Base-by-base conservation (phyloP, 2,329 filamentous ascomycete species). In the Botrytis pseudocinerea region DNA sequence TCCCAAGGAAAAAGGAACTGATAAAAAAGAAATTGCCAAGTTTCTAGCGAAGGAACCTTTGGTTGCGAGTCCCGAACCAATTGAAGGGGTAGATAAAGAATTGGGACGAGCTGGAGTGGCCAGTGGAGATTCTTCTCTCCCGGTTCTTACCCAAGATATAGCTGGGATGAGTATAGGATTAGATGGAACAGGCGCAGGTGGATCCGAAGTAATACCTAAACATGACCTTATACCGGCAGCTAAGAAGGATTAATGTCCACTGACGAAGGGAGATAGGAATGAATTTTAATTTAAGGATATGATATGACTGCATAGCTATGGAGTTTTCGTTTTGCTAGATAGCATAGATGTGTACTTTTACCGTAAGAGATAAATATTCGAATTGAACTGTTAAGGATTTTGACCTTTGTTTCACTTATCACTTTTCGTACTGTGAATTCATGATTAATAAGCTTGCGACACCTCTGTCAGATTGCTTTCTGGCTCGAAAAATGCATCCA, bases 261-360 rank as follows among this genome's bases (percentile, higher is more conserved):
- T 57, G 64, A 57, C 25, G n/a, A 54, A 20, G 38, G 54, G 0
- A 20, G 16, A 28, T 28, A 10, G 25, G 35, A n/a, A 40, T 25
- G n/a, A 40, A 18, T 32, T 35, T 9, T 40, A 42, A 22, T 35
- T 16, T 40, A 5, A 12, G 46, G 9, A 40, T 57, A 57, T 32
- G n/a, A 57, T 57, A 40, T 54, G 9, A 40, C 8, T 68, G 64
- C 64, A 68, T 68, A 68, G 64, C 46, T 38, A 51, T n/a, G 64
- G 46, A 68, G 64, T 68, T 20, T 54, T 68, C n/a, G 4, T 40
- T 28, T 28, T 16, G 48, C 25, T 28, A 54, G 64, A 57, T 25
- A 16, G 64, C 35, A 54, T 57, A 25, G 25, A 68, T 40, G 22
- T 4, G 28, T 66, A 28, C 16, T 40, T 40, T 40, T 18, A 22